Evolutionary conservation across 1,284 basidiomycete genomes (phyloP), one percentile per base, ranked within the genome.

Genomic region (Inonotus obliquus): DNA sequence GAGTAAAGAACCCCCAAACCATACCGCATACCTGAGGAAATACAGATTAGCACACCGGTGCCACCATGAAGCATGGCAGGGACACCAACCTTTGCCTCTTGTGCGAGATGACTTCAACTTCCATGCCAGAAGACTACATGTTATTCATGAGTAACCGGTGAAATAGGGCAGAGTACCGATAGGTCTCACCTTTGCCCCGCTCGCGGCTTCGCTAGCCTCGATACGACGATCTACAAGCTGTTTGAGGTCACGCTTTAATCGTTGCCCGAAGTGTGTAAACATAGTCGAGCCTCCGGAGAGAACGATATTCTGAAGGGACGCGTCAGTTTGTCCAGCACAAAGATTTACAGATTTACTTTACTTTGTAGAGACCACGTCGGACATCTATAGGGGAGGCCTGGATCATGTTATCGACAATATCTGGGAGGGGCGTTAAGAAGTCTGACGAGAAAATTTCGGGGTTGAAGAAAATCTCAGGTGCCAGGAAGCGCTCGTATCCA

Each of bases 391-490:
- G 97, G 9, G 92, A 96, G 62, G 92, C 85, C 74, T 97, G 94
- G 67, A 99, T 98, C 63, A 98, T 96, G 61, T 86, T 86, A 70
- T 99, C 97, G 61, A 99, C 97, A 47, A 99, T 94, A 66, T 98
- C 89, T 0, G 97, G 96, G 2, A 99, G 82, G 3, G 97, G 97
- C 1, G 96, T 98, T 64, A 99, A 77, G 82, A 98, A 99, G 76
- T 99, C 97, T 52, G 94, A 97, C 0, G 93, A 96, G 74, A 92
- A 94, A 69, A 99, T 98, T 74, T 99, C 97, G 11, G 97, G 97
- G 77, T 99, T 99, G 84, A 99, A 99, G 80, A 99, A 98, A 73
- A 99, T 97, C 74, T 99, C 97, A 4, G 97, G 95, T 0, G 96
- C 96, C 44, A 99, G 86, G 85, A 99, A 99, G 39, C 97, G 93